Base-by-base conservation (phyloP, 371 early-diverging fungal genomes). In the Chytridiales sp. region DNA sequence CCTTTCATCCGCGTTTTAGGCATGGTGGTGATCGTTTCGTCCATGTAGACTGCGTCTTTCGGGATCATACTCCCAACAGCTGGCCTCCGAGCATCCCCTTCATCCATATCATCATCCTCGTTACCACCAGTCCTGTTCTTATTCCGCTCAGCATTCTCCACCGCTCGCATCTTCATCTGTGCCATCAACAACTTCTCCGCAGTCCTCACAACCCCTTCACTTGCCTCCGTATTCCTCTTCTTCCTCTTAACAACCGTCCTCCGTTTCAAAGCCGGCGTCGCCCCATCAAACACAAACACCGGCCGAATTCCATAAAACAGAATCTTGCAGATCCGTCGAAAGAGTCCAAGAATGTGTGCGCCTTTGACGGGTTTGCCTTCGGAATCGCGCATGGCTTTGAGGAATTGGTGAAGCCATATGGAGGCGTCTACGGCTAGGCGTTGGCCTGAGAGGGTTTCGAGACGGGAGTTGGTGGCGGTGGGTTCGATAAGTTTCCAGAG, bases 201-300 rank as follows among this genome's bases (percentile, higher is more conserved):
- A 0, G 93, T 89, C 40, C 78, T 78, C 54, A 84, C 80, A 36
- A 85, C 53, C 62, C 77, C 80, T 4, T 72, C 68, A 13, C 71
- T 76, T 0, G 83, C 70, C 1, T 82, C 85, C 43, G 77, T 78
- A 57, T 61, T 51, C 48, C 87, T 75, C 54, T 85, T 41, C 78
- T 66, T 67, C 67, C 88, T 84, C 73, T 21, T 36, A 72, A 85
- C 88, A 50, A 93, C 84, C 0, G 94, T 92, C 15, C 61, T 48
- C 17, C 87, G 75, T 70, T 97, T 97, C 32, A 97, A 69, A 27
- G 81, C 77, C 15, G 97, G 96, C 1, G 90, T 85, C 3, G 82
- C 87, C 4, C 97, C 97, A 73, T 98, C 97, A 80, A 95, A 97
- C 6, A 97, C 94, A 84, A 97, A 97, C 1, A 97, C 87, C 5